Evolutionary conservation across 352 stramenopile genomes (phyloP).

Genomic region (Blastocystis sp.): DNA sequence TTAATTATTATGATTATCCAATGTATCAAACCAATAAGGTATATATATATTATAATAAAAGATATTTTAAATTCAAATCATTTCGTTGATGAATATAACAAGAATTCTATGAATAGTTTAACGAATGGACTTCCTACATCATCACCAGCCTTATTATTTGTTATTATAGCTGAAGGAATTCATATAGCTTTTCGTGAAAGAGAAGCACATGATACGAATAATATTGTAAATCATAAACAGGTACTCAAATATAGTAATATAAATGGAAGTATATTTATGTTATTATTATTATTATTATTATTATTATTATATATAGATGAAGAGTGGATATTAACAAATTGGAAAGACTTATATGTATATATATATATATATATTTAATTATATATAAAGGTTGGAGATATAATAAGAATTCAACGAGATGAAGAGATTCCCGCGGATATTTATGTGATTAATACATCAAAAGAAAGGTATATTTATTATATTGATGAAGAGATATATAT

Average conservation of each 20-base stretch:
- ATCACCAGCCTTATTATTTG: slow-evolving; percentile 21
- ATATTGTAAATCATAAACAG: background rate
- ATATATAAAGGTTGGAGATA: slow-evolving; percentile 19
- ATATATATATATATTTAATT: background rate
- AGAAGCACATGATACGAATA: slow-evolving; percentile 12
- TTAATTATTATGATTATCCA: slow-evolving; percentile 29
- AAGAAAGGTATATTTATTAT: background rate
- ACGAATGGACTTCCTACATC: slow-evolving; percentile 29
- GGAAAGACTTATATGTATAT: slow-evolving; percentile 20
- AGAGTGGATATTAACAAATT: slow-evolving; percentile 8
- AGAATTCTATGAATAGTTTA: slow-evolving; percentile 17
- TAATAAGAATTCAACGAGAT: slow-evolving; percentile 21
- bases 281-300: too few species aligned
- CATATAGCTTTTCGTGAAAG: slow-evolving; percentile 24
- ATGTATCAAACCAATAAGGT: too few species aligned
- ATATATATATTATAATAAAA: too few species aligned
- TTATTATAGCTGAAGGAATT: slow-evolving; percentile 31
- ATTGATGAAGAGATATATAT: too few species aligned
- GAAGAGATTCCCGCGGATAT: slow-evolving; percentile 34
- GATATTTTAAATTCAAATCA: too few species aligned
- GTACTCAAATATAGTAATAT: background rate
- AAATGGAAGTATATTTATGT: too few species aligned
- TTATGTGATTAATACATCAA: background rate
- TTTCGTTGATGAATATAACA: too few species aligned
- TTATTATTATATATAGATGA: too few species aligned